Evolutionary conservation across 2,329 filamentous ascomycete genomes (phyloP).

Genomic region (Claviceps cyperi): DNA sequence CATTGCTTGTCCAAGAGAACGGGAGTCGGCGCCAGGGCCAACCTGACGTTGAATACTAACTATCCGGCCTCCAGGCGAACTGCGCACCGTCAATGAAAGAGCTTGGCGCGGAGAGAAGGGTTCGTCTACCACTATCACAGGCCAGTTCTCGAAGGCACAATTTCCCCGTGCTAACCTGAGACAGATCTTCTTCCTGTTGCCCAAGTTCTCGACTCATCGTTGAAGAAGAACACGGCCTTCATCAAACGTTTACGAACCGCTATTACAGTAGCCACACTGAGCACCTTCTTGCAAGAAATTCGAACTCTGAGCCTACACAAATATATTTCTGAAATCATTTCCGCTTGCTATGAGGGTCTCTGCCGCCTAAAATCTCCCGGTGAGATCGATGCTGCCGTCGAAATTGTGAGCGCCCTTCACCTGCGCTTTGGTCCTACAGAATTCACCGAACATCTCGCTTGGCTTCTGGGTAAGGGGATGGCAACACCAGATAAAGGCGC

Average conservation of each 20-base stretch:
- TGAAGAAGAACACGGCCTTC: constrained; percentile 97
- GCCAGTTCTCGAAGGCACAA: constrained; percentile 7
- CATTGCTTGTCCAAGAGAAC: not conserved
- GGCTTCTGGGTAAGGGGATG: constrained; percentile 82
- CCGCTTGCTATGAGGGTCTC: constrained; percentile 86
- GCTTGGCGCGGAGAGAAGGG: constrained; percentile 84
- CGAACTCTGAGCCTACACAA: constrained; percentile 84
- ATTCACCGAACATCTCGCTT: constrained; percentile 83
- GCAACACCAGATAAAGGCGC: constrained; percentile 76
- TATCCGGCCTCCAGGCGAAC: constrained; percentile 48
- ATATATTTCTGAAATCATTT: constrained; percentile 93
- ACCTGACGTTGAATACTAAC: constrained; percentile 7
- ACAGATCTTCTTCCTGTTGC: constrained; percentile 65
- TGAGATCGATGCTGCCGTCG: constrained; percentile 84
- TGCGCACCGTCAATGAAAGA: constrained; percentile 74
- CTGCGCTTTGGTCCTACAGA: constrained; percentile 84
- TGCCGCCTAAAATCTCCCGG: constrained; percentile 81
- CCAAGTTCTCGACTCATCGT: constrained; percentile 74
- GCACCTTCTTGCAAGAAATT: constrained; percentile 81
- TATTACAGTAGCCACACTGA: constrained; percentile 62
- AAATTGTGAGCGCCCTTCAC: constrained; percentile 88
- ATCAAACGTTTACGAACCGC: constrained; percentile 91
- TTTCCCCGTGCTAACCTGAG: not conserved
- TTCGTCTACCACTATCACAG: constrained; percentile 23
- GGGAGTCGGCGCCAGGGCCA: not conserved